phyloP scores from a whole-genome alignment of 2,329 filamentous ascomycete genomes.

The Gremmenia infestans region DNA sequence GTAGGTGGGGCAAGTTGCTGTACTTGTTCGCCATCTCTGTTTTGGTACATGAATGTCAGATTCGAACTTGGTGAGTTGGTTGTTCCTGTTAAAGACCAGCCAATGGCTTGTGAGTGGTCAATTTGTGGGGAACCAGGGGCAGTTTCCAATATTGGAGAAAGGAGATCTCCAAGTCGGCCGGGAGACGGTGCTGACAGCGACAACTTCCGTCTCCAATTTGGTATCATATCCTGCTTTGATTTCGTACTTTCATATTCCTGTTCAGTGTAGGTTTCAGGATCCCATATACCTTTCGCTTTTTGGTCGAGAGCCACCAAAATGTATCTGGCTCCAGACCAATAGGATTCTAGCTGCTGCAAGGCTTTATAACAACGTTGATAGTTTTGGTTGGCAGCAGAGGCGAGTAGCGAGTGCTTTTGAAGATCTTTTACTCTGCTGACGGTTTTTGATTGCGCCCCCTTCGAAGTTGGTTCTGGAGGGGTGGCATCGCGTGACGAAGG shows the following conservation, averaged over 20 bases:
- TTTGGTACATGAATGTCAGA: constrained; percentile 67
- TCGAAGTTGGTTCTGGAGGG: constrained; percentile 16
- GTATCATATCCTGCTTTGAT: constrained; percentile 43
- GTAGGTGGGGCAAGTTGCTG: constrained; percentile 25
- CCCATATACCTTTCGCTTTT: constrained; percentile 80
- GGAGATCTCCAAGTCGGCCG: constrained; percentile 25
- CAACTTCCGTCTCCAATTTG: constrained; percentile 28
- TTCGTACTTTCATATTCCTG: constrained; percentile 74
- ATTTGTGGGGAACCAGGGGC: constrained; percentile 43
- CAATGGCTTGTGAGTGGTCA: constrained; percentile 55
- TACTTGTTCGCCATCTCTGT: constrained; percentile 16
- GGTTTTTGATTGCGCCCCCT: constrained; percentile 2
- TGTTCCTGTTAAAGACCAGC: constrained; percentile 83
- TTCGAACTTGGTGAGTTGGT: constrained; percentile 83
- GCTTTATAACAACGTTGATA: constrained; percentile 85
- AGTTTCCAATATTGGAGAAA: constrained; percentile 42
- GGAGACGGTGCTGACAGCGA: constrained; percentile 20
- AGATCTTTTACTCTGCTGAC: constrained; percentile 27
- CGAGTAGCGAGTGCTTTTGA: constrained; percentile 67
- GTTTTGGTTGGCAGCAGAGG: constrained; percentile 78
- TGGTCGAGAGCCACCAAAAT: constrained; percentile 83
- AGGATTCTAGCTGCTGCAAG: constrained; percentile 71
- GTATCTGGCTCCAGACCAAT: constrained; percentile 84
- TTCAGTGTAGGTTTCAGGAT: constrained; percentile 60
- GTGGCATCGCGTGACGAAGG: constrained; percentile 52